phyloP scores from a whole-genome alignment of 768 basidiomycete species.

The Agaricus blazei region DNA sequence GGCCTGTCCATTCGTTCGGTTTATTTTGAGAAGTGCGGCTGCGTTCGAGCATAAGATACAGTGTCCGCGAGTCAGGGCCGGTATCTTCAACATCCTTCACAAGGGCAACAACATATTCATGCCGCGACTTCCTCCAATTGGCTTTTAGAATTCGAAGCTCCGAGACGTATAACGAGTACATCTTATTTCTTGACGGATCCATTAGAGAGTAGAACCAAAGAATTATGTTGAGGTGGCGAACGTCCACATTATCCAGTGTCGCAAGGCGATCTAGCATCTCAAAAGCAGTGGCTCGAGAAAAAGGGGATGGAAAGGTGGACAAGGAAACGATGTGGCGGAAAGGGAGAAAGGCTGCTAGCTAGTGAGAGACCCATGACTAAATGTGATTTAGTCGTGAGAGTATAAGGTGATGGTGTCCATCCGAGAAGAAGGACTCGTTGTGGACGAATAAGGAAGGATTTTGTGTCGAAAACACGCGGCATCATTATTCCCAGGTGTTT shows the following conservation, averaged over 20 bases:
- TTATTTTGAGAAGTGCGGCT: background rate
- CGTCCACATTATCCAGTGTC: background rate
- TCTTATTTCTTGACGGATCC: background rate
- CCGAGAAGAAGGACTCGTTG: background rate
- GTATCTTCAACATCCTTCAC: background rate
- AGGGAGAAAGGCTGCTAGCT: background rate
- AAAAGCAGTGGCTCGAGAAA: background rate
- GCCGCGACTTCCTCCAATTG: background rate
- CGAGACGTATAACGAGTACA: background rate
- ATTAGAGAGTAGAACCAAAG: slow-evolving; percentile 4
- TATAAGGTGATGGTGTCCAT: background rate
- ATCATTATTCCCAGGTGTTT: background rate
- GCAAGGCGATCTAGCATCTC: background rate
- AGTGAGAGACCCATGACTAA: background rate
- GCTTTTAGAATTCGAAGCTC: slow-evolving; percentile 1
- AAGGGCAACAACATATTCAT: slow-evolving; percentile 4
- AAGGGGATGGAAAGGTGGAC: background rate
- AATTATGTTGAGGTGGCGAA: background rate
- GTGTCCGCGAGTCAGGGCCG: background rate
- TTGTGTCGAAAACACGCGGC: background rate
- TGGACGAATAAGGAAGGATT: background rate
- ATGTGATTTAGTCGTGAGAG: background rate
- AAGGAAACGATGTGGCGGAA: background rate
- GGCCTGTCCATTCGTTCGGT: background rate
- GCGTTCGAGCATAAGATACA: slow-evolving; percentile 3